A percentile compares a stretch with the other conserved stretches of the same genome.
phyloP scores from a whole-genome alignment of 371 early-diverging fungal genomes.

The Rhizomucor miehei region DNA sequence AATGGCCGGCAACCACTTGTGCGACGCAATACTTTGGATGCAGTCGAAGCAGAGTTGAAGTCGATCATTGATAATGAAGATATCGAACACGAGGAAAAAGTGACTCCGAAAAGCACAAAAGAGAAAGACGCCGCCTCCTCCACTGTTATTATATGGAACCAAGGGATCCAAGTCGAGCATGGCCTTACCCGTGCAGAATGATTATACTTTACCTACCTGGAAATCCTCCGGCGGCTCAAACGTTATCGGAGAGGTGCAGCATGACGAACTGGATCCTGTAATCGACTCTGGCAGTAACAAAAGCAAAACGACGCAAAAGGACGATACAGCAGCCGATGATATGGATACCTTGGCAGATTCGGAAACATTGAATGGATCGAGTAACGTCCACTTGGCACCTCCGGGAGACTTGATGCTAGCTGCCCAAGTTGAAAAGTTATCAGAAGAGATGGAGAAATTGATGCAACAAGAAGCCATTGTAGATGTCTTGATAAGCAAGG shows the following conservation, averaged over 20 bases:
- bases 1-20: constrained; percentile 13
- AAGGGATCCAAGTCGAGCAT: constrained; percentile 29
- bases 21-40: constrained; percentile 52
- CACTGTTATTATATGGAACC: constrained; percentile 15
- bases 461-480: constrained; percentile 70
- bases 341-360: constrained; percentile 1
- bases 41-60: constrained; percentile 59
- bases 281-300: not conserved
- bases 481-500: constrained; percentile 59
- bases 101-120: not conserved
- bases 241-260: constrained; percentile 29
- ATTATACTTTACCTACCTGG: constrained; percentile 29
- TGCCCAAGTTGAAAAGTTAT: constrained; percentile 45
- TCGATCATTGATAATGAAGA: constrained; percentile 47
- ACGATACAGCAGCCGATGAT: constrained; percentile 6
- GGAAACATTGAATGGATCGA: too few species aligned
- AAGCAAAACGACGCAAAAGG: not conserved
- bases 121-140: constrained; percentile 8
- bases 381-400: constrained; percentile 57
- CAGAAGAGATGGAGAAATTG: constrained; percentile 55
- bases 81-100: constrained; percentile 6
- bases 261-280: constrained; percentile 21
- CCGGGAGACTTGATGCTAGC: constrained; percentile 71
- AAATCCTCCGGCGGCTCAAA: constrained; percentile 36
- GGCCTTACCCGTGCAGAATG: constrained; percentile 38